Evolutionary conservation across 208 protist species (phyloP), one percentile per base, ranked within the genome.

Genomic region (Tritrichomonas musculus): DNA sequence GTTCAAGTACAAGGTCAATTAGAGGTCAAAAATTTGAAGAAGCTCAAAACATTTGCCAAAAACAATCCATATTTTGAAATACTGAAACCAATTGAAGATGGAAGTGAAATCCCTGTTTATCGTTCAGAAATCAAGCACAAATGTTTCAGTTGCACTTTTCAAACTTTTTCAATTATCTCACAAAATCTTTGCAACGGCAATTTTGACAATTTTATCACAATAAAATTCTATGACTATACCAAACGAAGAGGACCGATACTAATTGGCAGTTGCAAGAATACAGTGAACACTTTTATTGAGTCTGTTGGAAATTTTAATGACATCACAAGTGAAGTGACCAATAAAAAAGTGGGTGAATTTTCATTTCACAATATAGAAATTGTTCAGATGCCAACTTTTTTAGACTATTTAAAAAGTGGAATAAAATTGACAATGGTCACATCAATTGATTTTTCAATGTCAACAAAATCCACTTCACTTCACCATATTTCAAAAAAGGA

Each of bases 401-500:
- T 94, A 20, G 94, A 95, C 39, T 95, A 94, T 49, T 53, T 95
- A 25, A 39, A 39, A 22, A 82, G 94, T 4, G 94, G 94, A 22
- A 27, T 82, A 0, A 27, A 95, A n/a, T 25, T 95, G 17, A 95
- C 93, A 27, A 53, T 95, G 39, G 93, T 95, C 64, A 92, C 94
- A 25, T 93, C 94, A 25, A 95, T 95, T 80, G 94, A 95, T 92
- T 95, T 94, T 41, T 94, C 94, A 25, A 93, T 39, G 3, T 94
- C 93, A 39, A 95, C 94, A 36, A 75, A 80, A 50, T 41, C 88
- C n/a, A 22, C n/a, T 4, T 92, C 88, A 22, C 30, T 92, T 25
- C 88, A 92, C 55, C 55, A 92, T 41, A 3, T 92, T 30, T 25
- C 13, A 9, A 20, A 25, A 17, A n/a, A n/a, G n/a, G n/a, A n/a